phyloP scores from a whole-genome alignment of 305 asterid species.

The Solanum hybrid region DNA sequence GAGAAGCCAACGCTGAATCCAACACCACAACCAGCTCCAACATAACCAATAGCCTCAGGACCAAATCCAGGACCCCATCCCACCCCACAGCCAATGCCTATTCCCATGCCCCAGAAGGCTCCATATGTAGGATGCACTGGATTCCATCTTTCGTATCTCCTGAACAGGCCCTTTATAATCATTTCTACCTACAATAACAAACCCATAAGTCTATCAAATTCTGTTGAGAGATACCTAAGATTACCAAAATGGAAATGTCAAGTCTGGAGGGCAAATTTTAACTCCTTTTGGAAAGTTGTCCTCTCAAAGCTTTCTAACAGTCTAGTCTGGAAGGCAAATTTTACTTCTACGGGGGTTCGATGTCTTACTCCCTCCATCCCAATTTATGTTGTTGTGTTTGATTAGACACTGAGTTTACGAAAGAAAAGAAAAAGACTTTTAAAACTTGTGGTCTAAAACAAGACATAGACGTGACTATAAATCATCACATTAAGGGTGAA shows the following conservation, averaged over 20 bases:
- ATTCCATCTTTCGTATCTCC: constrained; percentile 77
- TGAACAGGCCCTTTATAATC: constrained; percentile 74
- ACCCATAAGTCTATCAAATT: neutral
- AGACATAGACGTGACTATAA: neutral
- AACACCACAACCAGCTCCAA: constrained; percentile 93
- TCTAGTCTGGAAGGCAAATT: neutral
- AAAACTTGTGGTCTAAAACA: neutral
- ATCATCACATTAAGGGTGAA: neutral
- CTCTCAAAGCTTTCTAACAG: neutral
- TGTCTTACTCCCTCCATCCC: neutral
- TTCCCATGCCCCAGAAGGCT: constrained; percentile 88
- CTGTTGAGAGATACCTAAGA: neutral
- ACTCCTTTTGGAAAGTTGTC: neutral
- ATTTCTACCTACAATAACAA: constrained; percentile 37
- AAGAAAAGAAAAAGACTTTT: neutral
- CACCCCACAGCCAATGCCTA: constrained; percentile 88
- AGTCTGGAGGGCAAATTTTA: neutral
- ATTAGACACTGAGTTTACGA: neutral
- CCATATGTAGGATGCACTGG: constrained; percentile 84
- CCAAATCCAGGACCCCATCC: constrained; percentile 99
- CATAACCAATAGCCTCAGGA: constrained; percentile 81
- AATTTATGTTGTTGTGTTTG: neutral
- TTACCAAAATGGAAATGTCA: neutral
- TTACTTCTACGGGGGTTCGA: neutral
- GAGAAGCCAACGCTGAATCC: constrained; percentile 81